A percentile compares a stretch with the other conserved stretches of the same genome.
Evolutionary conservation across 2,329 filamentous ascomycete genomes (phyloP).

Genomic region (Monosporascus ibericus): DNA sequence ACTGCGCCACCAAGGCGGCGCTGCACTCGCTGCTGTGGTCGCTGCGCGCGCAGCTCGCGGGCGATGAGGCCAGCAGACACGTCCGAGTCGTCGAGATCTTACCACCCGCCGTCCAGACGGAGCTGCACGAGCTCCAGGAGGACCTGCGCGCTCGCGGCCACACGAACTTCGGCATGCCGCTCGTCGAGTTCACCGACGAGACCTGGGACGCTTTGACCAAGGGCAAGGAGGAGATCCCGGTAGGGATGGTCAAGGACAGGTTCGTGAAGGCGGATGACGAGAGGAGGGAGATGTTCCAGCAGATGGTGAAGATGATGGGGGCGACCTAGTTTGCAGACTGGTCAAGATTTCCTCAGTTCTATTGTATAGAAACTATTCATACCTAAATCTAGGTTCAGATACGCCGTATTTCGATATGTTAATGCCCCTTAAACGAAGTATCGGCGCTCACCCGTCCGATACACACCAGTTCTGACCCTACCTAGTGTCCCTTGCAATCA

Average conservation of each 20-base stretch:
- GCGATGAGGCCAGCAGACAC: conserved; percentile 19
- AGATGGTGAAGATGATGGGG: conserved; percentile 5
- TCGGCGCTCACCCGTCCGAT: too few relatives aligned
- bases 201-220: conserved; percentile 35
- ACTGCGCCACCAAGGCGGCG: conserved; percentile 49
- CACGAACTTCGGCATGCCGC: conserved; percentile 29
- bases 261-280: conserved; percentile 14
- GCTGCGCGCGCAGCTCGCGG: conserved; percentile 35
- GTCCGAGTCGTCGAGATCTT: conserved; percentile 41
- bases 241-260: conserved; percentile 12
- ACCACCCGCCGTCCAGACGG: conserved; percentile 40
- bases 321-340: too few relatives aligned
- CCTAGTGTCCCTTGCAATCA: too few relatives aligned
- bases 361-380: too few relatives aligned
- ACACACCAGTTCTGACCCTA: too few relatives aligned
- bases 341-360: too few relatives aligned
- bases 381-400: too few relatives aligned
- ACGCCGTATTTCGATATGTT: too few relatives aligned
- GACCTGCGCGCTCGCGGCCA: conserved; percentile 28
- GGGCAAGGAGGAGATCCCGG: conserved; percentile 33
- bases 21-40: conserved; percentile 41
- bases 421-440: too few relatives aligned
- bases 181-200: conserved; percentile 36
- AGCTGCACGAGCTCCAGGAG: conserved; percentile 38
- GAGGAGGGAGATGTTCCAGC: conserved; percentile 7